phyloP scores from a whole-genome alignment of 768 basidiomycete species.

The Gloeostereum incarnatum region DNA sequence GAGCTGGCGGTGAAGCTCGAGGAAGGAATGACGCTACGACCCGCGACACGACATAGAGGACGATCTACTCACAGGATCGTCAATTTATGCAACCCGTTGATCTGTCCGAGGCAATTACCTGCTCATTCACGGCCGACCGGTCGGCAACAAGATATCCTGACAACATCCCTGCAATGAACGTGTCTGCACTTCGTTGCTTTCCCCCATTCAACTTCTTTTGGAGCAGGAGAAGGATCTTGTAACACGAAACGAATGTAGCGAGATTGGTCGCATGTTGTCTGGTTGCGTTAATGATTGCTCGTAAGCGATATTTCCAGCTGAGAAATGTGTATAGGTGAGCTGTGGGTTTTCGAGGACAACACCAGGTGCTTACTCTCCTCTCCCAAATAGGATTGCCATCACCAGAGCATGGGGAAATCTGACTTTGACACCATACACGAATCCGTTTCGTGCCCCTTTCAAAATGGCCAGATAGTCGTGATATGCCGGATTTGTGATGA shows the following conservation, averaged over 20 bases:
- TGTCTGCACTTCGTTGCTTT: slow-evolving; percentile 73
- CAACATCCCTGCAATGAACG: slow-evolving; percentile 89
- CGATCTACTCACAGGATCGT: slow-evolving; percentile 52
- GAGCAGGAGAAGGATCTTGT: slow-evolving; percentile 78
- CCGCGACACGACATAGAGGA: slow-evolving; percentile 90
- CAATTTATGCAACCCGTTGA: not conserved
- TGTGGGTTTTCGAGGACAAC: too few relatives aligned
- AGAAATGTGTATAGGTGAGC: slow-evolving; percentile 3
- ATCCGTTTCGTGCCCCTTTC: slow-evolving; percentile 88
- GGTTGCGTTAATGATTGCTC: slow-evolving; percentile 72
- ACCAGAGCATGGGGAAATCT: slow-evolving; percentile 94
- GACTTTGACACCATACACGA: slow-evolving; percentile 86
- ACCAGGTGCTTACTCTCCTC: slow-evolving; percentile 75
- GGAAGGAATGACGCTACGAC: slow-evolving; percentile 89
- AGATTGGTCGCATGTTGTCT: slow-evolving; percentile 88
- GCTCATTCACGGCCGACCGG: slow-evolving; percentile 85
- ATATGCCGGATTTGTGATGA: slow-evolving; percentile 61
- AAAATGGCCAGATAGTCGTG: slow-evolving; percentile 89
- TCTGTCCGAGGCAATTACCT: slow-evolving; percentile 39
- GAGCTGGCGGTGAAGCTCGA: slow-evolving; percentile 51
- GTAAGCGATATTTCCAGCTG: slow-evolving; percentile 66
- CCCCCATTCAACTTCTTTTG: slow-evolving; percentile 78
- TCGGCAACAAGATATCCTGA: slow-evolving; percentile 88
- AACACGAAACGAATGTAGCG: slow-evolving; percentile 87
- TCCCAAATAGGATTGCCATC: slow-evolving; percentile 91